A percentile compares a stretch with the other conserved stretches of the same genome.
Conservation (phyloP, 2,329 filamentous ascomycete genomes). For the Phoma herbarum region DNA sequence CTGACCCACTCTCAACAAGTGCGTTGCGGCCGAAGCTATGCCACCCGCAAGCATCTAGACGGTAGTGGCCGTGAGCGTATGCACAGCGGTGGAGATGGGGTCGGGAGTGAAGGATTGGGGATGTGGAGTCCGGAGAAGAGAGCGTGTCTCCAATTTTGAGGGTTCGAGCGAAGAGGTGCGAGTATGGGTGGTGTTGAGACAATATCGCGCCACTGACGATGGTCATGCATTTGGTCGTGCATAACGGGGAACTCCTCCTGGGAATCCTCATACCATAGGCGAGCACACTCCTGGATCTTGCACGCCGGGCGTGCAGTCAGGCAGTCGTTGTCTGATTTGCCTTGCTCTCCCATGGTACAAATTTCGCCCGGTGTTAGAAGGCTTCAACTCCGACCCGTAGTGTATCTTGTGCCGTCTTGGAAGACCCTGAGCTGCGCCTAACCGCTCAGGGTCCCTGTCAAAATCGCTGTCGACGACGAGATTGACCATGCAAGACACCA, state of each 20-base stretch:
- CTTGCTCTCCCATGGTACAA: constrained; percentile 1
- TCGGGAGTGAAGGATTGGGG: constrained; percentile 6
- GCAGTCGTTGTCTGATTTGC: background rate
- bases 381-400: constrained; percentile 1
- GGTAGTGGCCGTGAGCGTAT: constrained; percentile 10
- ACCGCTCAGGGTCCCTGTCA: constrained; percentile 11
- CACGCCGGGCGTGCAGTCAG: background rate
- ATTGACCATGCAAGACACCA: background rate
- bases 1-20: constrained; percentile 22
- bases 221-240: background rate
- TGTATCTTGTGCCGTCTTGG: constrained; percentile 9
- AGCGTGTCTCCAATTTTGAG: constrained; percentile 1
- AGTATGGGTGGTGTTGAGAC: background rate
- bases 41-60: constrained; percentile 4
- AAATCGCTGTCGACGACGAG: background rate
- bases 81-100: constrained; percentile 12
- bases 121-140: constrained; percentile 16
- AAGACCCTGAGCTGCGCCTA: constrained; percentile 15
- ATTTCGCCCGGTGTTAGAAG: constrained; percentile 5
- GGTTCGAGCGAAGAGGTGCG: background rate
- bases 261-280: background rate
- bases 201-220: constrained; percentile 3
- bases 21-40: constrained; percentile 12
- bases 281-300: background rate
- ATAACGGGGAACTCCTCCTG: background rate